Percentiles rank a stretch among this genome's conserved stretches.
Evolutionary conservation across 257 asterid genomes (phyloP).

Genomic region (Paraleonurus japonicus): DNA sequence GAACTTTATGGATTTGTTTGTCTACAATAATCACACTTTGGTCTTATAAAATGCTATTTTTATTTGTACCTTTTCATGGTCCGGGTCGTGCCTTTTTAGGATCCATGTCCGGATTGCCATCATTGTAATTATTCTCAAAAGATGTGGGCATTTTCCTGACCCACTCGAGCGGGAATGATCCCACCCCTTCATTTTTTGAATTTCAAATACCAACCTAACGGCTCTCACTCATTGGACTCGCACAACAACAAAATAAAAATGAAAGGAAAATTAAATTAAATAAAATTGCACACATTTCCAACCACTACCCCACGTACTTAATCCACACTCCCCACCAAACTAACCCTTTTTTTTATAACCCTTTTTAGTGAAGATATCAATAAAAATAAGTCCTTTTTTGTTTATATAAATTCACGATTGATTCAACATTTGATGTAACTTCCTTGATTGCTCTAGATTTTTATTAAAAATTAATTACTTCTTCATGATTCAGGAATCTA

Average conservation of each 20-base stretch:
- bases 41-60: not conserved
- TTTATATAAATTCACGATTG: not conserved
- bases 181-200: slow-evolving; percentile 38
- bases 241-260: not conserved
- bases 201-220: slow-evolving; percentile 56
- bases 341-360: not conserved
- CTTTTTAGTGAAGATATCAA: not conserved
- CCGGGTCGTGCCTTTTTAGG: slow-evolving; percentile 52
- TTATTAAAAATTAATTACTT: too few relatives aligned
- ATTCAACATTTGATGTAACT: not conserved
- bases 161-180: slow-evolving; percentile 47
- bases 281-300: slow-evolving; percentile 12
- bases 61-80: slow-evolving; percentile 44
- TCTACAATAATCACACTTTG: slow-evolving; percentile 23
- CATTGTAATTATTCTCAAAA: slow-evolving; percentile 30
- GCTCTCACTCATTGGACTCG: slow-evolving; percentile 39
- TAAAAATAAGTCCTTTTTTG: not conserved
- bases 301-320: slow-evolving; percentile 21
- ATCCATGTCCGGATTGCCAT: slow-evolving; percentile 26
- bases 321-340: slow-evolving; percentile 9
- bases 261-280: not conserved
- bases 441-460: too few relatives aligned
- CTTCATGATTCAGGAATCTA: not conserved
- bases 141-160: slow-evolving; percentile 11
- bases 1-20: slow-evolving; percentile 38